These are phyloP conservation scores for Meyerozyma smithsonii DNA, from an alignment of 1,139 yeast species.

Conservation along the genomic window DNA sequence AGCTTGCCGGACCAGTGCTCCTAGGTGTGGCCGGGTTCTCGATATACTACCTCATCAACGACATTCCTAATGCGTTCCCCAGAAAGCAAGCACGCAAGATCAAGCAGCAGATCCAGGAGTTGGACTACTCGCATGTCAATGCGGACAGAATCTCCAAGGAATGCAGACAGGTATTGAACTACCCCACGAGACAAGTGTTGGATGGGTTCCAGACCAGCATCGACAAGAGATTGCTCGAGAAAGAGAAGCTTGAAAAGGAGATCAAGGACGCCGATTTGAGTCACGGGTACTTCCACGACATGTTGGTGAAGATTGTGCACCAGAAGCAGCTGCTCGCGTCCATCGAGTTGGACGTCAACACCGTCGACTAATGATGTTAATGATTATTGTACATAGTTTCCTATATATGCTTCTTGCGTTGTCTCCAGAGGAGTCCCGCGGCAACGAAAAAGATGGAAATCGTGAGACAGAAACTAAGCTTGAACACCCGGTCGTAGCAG, in stretches of 20 bases:
- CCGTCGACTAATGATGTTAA: slow-evolving; percentile 31
- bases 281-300: slow-evolving; percentile 52
- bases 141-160: slow-evolving; percentile 78
- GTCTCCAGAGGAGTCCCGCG: slow-evolving; percentile 17
- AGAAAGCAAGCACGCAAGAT: slow-evolving; percentile 75
- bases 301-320: slow-evolving; percentile 43
- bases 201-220: slow-evolving; percentile 67
- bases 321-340: slow-evolving; percentile 45
- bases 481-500: slow-evolving; percentile 44
- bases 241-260: slow-evolving; percentile 49
- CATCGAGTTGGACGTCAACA: slow-evolving; percentile 50
- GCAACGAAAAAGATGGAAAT: slow-evolving; percentile 20
- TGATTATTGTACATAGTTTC: slow-evolving; percentile 1
- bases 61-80: slow-evolving; percentile 87
- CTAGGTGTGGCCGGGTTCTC: slow-evolving; percentile 55
- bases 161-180: slow-evolving; percentile 72
- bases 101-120: slow-evolving; percentile 51
- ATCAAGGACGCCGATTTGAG: slow-evolving; percentile 59
- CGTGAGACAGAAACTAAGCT: slow-evolving; percentile 29
- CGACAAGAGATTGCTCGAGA: slow-evolving; percentile 58
- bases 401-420: slow-evolving; percentile 2
- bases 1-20: slow-evolving; percentile 41
- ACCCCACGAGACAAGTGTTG: slow-evolving; percentile 81
- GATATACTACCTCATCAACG: slow-evolving; percentile 63
- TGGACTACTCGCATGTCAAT: slow-evolving; percentile 76